phyloP scores from a whole-genome alignment of 768 basidiomycete genomes.

The Phallus indusiatus region DNA sequence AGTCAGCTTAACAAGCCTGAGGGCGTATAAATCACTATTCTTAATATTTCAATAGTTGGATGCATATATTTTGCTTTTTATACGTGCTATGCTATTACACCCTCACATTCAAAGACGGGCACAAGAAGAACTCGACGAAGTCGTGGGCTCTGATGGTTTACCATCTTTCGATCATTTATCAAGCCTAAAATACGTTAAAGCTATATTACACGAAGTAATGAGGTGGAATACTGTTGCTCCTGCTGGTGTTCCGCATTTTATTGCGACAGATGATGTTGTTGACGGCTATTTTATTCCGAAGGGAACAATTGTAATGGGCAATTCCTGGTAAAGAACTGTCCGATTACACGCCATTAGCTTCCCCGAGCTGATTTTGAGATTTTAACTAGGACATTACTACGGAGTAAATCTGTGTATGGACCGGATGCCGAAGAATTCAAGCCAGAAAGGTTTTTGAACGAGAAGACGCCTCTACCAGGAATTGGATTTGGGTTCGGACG shows the following conservation, averaged over 20 bases:
- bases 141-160: slow-evolving; percentile 15
- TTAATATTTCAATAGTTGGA: neutral
- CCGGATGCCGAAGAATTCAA: neutral
- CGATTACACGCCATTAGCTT: neutral
- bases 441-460: neutral
- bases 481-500: neutral
- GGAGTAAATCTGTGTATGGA: neutral
- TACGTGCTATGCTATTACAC: slow-evolving; percentile 18
- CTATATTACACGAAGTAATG: neutral
- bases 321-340: slow-evolving; percentile 1
- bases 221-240: neutral
- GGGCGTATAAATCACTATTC: too few species aligned
- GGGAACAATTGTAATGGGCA: neutral
- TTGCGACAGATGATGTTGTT: slow-evolving; percentile 1
- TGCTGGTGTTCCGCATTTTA: neutral
- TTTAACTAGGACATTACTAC: neutral
- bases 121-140: slow-evolving; percentile 15
- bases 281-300: neutral
- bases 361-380: neutral
- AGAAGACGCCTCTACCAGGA: neutral
- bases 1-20: neutral
- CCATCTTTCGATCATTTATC: slow-evolving; percentile 14
- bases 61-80: slow-evolving; percentile 6
- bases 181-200: neutral
- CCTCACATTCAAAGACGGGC: slow-evolving; percentile 17